Evolutionary conservation across 257 asterid species (phyloP), one percentile per base, ranked within the genome.

Genomic region (Buddleja alternifolia): DNA sequence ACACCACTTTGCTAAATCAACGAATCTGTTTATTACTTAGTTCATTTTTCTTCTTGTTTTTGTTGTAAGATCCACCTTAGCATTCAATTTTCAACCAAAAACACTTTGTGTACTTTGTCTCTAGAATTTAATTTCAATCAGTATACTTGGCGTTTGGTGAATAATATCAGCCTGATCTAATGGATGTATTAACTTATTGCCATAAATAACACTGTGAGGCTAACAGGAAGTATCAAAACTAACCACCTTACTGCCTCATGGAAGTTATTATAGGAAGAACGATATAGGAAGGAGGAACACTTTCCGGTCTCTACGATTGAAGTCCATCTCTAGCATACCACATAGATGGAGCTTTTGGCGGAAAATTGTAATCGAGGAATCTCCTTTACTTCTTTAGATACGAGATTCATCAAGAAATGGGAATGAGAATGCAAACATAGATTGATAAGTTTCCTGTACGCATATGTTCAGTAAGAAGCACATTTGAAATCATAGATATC

Each of bases 361-460:
- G 34, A 24, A 36, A 55, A 25, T 55, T 5, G 20, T 36, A 55
- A 55, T 11, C 61, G 19, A 3, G 19, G 34, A 29, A 29, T 29
- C 48, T 60, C 37, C 19, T 52, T 24, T 37, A 50, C 15, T 51
- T 12, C 15, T 20, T 56, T 56, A 17, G 63, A 40, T 34, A 0
- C 36, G 19, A 8, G 44, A 67, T 17, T 54, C 44, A 41, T 67
- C 36, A 12, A 7, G 62, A 55, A 55, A 29, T 55, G 42, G 12
- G n/a, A n/a, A 29, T 29, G 21, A 23, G 41, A 55, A 55, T 23
- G 39, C 12, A n/a, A n/a, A 15, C n/a, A 40, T 36, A 14, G 9
- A 4, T 40, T 48, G 32, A 61, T 14, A n/a, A 39, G 14, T 34
- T 71, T 60, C 69, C 47, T 16, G 39, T 25, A 55, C 56, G 48